Percentiles rank a stretch among this genome's conserved stretches.
phyloP scores from a whole-genome alignment of 2,329 filamentous ascomycete genomes.

The Lachnellula cervina region DNA sequence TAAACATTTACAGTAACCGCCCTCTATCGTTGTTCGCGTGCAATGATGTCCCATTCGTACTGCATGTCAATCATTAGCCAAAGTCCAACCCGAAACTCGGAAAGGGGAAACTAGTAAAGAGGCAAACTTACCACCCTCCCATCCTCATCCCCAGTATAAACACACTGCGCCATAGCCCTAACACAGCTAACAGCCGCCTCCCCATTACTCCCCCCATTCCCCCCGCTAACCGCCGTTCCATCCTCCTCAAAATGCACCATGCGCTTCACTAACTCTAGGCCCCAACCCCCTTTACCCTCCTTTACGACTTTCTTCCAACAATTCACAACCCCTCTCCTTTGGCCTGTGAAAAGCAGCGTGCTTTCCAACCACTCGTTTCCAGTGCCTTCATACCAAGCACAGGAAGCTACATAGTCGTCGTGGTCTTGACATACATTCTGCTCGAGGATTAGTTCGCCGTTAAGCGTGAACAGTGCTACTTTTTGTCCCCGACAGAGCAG shows the following conservation, averaged over 20 bases:
- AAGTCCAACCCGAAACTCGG: not conserved
- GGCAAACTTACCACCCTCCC: conserved; percentile 71
- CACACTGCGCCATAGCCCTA: conserved; percentile 70
- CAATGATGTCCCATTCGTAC: conserved; percentile 36
- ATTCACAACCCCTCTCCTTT: conserved; percentile 78
- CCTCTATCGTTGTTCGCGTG: not conserved
- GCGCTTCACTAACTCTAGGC: conserved; percentile 71
- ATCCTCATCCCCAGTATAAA: conserved; percentile 93
- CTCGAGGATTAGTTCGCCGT: conserved; percentile 76
- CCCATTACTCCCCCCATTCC: conserved; percentile 36
- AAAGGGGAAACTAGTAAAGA: not conserved
- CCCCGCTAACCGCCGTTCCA: conserved; percentile 22
- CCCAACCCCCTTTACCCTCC: conserved; percentile 56
- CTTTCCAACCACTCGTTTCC: conserved; percentile 90
- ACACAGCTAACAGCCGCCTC: conserved; percentile 80
- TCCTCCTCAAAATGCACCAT: conserved; percentile 65
- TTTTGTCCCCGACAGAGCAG: conserved; percentile 74
- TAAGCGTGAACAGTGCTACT: conserved; percentile 78
- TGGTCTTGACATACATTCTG: conserved; percentile 69
- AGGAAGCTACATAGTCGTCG: conserved; percentile 74
- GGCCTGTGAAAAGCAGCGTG: conserved; percentile 83
- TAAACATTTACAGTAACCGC: not conserved
- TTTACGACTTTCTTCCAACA: conserved; percentile 58
- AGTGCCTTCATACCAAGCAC: conserved; percentile 90
- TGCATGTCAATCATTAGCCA: conserved; percentile 11